Base-by-base conservation (phyloP, 441 rosid species). In the Biscutella laevigata region DNA sequence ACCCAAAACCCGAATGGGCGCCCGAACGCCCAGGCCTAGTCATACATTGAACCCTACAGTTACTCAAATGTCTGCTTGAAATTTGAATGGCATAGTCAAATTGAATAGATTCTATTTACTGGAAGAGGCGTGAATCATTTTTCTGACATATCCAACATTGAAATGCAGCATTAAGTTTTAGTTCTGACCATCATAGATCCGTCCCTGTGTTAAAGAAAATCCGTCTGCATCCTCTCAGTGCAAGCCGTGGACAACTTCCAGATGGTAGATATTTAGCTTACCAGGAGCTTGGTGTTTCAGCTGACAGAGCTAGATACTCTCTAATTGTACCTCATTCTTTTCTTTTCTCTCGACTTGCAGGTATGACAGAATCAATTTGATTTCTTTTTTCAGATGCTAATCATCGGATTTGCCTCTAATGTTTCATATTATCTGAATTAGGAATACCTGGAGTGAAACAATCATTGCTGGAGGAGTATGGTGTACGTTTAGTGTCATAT, bases 231-330 rank as follows among this genome's bases (percentile, higher is more conserved):
- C 94, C 87, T 64, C 75, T 86, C 5, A 46, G 66, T 54, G 98
- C 94, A 19, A 66, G 52, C 28, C 84, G 74, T 11, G 56, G 81
- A 49, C 66, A 64, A 71, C 96, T 92, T 74, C 95, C 94, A 9
- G 97, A 92, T 77, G 99, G 97, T 45, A 84, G 99, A 70, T 65
- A 71, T 53, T 30, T 86, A 69, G 97, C 97, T 65, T 92, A 84
- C 77, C 66, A 60, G 4, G 94, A 81, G 53, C 62, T 44, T 2
- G 99, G 99, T 61, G 88, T 88, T 58, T 63, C 86, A 16, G 84
- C 82, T 2, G 69, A 71, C 25, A 82, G 72, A 74, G 95, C 97
- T 14, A 72, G 97, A 72, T 77, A 72, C 72, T 68, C 95, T 52
- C 42, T 92, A 13, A 56, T 92, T 53, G 71, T 66, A 61, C 82